These are phyloP conservation scores for Xerocomellus chrysenteron DNA, from an alignment of 768 basidiomycete genomes.

Conservation along the genomic window DNA sequence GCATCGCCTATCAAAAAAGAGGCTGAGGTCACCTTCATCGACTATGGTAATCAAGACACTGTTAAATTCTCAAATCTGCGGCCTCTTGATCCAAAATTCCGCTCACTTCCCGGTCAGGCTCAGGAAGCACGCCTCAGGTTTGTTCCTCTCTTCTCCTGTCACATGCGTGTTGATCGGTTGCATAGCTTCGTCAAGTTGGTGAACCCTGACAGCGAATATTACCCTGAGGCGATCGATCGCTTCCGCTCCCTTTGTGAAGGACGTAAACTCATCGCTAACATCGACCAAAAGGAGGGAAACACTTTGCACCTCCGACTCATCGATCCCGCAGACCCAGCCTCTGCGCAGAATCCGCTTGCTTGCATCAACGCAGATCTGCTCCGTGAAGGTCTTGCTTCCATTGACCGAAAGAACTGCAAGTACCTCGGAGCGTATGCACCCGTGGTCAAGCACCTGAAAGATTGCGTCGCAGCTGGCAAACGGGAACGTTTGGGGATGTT, in stretches of 20 bases:
- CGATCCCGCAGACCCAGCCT: constrained; percentile 75
- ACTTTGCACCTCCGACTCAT: constrained; percentile 88
- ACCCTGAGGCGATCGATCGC: constrained; percentile 77
- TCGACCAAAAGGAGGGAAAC: constrained; percentile 80
- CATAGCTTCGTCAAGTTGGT: constrained; percentile 84
- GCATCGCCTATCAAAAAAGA: constrained; percentile 88
- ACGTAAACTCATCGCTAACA: constrained; percentile 95
- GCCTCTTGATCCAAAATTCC: constrained; percentile 89
- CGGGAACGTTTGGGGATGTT: constrained; percentile 79
- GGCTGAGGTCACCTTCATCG: constrained; percentile 93
- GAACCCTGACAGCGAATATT: constrained; percentile 82
- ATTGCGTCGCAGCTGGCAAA: constrained; percentile 63
- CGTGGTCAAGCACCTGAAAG: constrained; percentile 63
- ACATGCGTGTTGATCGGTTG: constrained; percentile 2
- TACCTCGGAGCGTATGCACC: constrained; percentile 72
- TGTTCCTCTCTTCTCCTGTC: not conserved
- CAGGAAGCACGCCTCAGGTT: constrained; percentile 91
- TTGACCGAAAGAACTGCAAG: constrained; percentile 76
- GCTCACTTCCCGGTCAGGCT: constrained; percentile 86
- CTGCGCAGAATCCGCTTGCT: constrained; percentile 64
- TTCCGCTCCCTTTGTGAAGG: constrained; percentile 87
- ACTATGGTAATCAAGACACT: constrained; percentile 93
- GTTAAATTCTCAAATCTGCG: constrained; percentile 81
- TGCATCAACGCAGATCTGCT: constrained; percentile 90
- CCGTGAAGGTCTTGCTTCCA: constrained; percentile 78